Percentiles rank a stretch among this genome's conserved stretches.
Conservation (phyloP, 108 stramenopile species). For the Bacterosira constricta region DNA sequence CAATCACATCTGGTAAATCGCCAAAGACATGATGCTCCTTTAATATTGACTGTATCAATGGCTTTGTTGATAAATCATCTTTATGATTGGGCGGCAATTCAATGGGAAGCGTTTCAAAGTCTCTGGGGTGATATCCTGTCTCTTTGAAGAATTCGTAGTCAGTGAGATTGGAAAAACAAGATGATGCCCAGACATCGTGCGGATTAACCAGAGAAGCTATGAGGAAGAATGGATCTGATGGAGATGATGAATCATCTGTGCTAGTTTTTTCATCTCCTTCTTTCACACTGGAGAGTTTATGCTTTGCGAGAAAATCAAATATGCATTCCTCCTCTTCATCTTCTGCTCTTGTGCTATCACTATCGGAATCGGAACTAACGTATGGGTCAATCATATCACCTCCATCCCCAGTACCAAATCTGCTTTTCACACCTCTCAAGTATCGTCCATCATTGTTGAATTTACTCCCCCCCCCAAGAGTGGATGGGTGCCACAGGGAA, state of each 20-base stretch:
- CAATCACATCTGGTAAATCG: conserved; percentile 8
- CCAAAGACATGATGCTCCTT: conserved; percentile 21
- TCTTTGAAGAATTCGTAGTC: conserved; percentile 50
- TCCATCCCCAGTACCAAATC: conserved; percentile 19
- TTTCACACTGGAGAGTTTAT: conserved; percentile 2
- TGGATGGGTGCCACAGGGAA: conserved; percentile 43
- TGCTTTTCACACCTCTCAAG: conserved; percentile 38
- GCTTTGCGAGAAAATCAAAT: conserved; percentile 29
- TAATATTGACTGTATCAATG: conserved; percentile 23
- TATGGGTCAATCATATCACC: conserved; percentile 5
- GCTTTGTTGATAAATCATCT: conserved; percentile 31
- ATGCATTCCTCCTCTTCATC: conserved; percentile 21
- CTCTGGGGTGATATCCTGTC: conserved; percentile 38
- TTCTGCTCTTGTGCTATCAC: conserved; percentile 2
- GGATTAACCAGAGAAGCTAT: conserved; percentile 67
- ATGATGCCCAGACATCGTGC: conserved; percentile 68
- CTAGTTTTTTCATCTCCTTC: not conserved
- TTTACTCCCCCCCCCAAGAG: conserved; percentile 56
- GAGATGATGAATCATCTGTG: not conserved
- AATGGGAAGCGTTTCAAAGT: conserved; percentile 32
- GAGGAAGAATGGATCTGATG: conserved; percentile 54
- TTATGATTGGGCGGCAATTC: conserved; percentile 32
- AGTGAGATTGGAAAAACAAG: conserved; percentile 39
- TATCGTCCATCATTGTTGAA: conserved; percentile 64
- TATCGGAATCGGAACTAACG: not conserved